These are phyloP conservation scores for Epicoccum nigrum DNA, from an alignment of 2,329 filamentous ascomycete genomes.

Conservation along the genomic window DNA sequence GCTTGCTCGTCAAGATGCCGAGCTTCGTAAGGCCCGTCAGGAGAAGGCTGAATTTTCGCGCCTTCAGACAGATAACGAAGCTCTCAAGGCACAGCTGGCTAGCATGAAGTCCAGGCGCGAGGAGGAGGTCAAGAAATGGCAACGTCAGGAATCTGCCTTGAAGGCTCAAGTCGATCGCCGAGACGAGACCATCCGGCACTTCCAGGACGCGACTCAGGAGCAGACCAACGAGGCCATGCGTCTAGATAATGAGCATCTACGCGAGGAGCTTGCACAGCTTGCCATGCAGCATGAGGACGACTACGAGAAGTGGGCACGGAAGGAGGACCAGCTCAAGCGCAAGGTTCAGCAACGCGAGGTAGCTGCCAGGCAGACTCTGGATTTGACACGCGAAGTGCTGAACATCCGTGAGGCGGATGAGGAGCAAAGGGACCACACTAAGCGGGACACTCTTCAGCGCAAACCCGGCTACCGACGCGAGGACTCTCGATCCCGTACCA, in stretches of 20 bases:
- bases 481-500: conserved; percentile 41
- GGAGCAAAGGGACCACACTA: conserved; percentile 28
- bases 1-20: conserved; percentile 39
- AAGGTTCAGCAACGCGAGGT: conserved; percentile 42
- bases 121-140: conserved; percentile 49
- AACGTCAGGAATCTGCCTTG: conserved; percentile 39
- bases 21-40: conserved; percentile 44
- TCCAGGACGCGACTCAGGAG: conserved; percentile 46
- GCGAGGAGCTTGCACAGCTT: conserved; percentile 45
- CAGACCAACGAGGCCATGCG: conserved; percentile 49
- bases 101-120: conserved; percentile 75
- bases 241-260: conserved; percentile 50
- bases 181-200: conserved; percentile 49
- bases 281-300: conserved; percentile 45
- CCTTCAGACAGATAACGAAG: conserved; percentile 72
- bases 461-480: conserved; percentile 41
- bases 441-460: conserved; percentile 29
- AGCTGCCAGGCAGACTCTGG: conserved; percentile 32
- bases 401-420: conserved; percentile 34
- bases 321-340: conserved; percentile 40
- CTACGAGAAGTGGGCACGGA: conserved; percentile 40
- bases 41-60: conserved; percentile 54
- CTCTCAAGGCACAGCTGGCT: conserved; percentile 74
- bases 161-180: conserved; percentile 42
- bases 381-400: conserved; percentile 42